Base-by-base conservation (phyloP, 75 land plant species). In the Sequoiadendron giganteum region DNA sequence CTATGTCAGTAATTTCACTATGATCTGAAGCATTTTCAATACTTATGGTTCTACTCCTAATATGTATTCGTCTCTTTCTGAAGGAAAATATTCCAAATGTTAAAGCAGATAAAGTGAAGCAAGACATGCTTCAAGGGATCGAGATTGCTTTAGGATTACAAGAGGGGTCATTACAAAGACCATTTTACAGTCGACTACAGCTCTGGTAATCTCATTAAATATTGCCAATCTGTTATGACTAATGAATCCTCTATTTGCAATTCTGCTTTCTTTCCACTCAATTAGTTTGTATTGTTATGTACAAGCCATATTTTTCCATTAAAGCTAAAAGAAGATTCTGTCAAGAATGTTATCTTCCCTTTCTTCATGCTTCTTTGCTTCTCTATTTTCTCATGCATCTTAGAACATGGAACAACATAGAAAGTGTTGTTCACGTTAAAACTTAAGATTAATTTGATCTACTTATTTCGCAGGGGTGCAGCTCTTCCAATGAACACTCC, bases 401-500 rank as follows among this genome's bases (percentile, higher is more conserved):
- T 48, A 82, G 30, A 48, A 45, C 52, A 45, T 18, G 84, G 48
- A 47, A 82, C n/a, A 13, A 4, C 52, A 85, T 75, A 85, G 86
- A 65, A 85, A 68, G 28, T 68, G 38, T 85, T 85, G 11, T 58
- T 85, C 65, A 38, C 38, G 61, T 19, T 72, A 55, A 36, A 30
- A 54, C 76, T 65, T 19, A 68, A 11, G 40, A 3, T 87, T 40
- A 82, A 45, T 30, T 86, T 47, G 40, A 19, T 86, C 28, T 82
- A 79, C 52, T 45, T 43, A 47, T 87, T 89, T 85, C 56, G 56
- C 92, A 97, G 99, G 99, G 99, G 99, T 90, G 99, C 99, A 55
- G 99, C 98, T 36, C 95, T 96, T 80, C 99, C 99, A 84, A 93
- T 93, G 5, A 98, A 96, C 45, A 93, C 97, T 40, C 98, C 97